These are phyloP conservation scores for Phoma sp. DNA, from an alignment of 2,329 filamentous ascomycete species.

Conservation along the genomic window DNA sequence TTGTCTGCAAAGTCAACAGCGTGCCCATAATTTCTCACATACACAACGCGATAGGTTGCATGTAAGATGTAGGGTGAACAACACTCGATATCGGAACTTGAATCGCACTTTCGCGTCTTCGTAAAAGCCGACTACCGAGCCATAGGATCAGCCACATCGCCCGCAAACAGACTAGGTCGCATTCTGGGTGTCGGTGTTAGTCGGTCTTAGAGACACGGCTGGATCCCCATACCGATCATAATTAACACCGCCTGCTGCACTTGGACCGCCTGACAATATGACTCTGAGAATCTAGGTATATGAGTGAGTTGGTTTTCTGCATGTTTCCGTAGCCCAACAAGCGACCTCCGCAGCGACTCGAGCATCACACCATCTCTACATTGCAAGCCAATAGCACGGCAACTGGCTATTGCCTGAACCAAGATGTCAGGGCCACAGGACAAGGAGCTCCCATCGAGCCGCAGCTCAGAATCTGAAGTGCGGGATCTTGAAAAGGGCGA, in stretches of 20 bases:
- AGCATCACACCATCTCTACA: not conserved
- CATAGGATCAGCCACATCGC: not conserved
- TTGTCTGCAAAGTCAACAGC: not conserved
- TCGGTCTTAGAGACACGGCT: conserved; percentile 4
- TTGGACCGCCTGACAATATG: conserved; percentile 2
- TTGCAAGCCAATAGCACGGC: not conserved
- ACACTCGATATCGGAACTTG: not conserved
- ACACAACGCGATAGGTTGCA: not conserved
- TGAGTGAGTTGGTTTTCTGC: not conserved
- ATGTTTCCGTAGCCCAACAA: too few species aligned
- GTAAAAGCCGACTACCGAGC: conserved; percentile 22
- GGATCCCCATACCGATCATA: not conserved
- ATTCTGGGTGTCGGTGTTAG: conserved; percentile 11
- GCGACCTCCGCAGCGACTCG: not conserved
- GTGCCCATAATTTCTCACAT: not conserved
- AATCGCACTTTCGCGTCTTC: conserved; percentile 20
- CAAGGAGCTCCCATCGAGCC: conserved; percentile 26
- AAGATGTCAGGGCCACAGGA: conserved; percentile 28
- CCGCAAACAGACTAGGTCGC: not conserved
- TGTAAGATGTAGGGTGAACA: not conserved
- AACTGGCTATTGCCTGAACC: not conserved
- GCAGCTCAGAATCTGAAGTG: conserved; percentile 28
- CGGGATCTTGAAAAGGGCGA: conserved; percentile 29
- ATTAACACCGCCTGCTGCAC: not conserved
- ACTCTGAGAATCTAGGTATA: not conserved